Base-by-base conservation (phyloP, 2,329 filamentous ascomycete species). In the Grosmannia huntii region DNA sequence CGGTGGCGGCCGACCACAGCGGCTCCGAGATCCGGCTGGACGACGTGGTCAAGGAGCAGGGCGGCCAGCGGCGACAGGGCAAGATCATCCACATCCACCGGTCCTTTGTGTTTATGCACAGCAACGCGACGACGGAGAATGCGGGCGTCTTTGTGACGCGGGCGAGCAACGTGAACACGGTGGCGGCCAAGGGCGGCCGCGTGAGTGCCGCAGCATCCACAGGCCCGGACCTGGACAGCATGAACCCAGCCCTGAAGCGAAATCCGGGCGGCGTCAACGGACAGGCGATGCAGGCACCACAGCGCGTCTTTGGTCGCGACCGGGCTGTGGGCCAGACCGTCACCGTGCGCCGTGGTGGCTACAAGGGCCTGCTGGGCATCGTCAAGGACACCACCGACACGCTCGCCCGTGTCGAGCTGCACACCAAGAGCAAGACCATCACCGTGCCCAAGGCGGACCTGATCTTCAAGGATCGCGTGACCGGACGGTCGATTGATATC, bases 81-180 rank as follows among this genome's bases (percentile, higher is more conserved):
- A 89, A 89, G 64, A 95, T 99, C 64, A 82, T 96, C 59, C 92
- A 97, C 70, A 91, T 99, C 59, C 86, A 97, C 70, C 85, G 94
- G 55, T 90, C 89, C n/a, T 95, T 85, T 68, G 81, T 96, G 21
- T 99, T 95, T 75, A 76, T 95, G 57, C 89, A 95, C 68, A 95
- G 89, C 68, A 85, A 91, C 61, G 82, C 87, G 51, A 85, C 85
- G 57, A 87, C 84, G 50, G 90, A 97, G 68, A 95, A 96, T 67
- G 86, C 89, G 0, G 84, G 94, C 62, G 85, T 97, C 11, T 95
- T 95, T 65, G 92, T 97, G 38, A 86, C 88, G 19, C 85, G 91
- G 61, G 87, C 89, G 50, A 86, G 81, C 65, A 95, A 90, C 67
- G 88, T 99, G 60, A 85, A 86, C 55, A 96, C 91, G 0, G 84